Percentiles rank a stretch among this genome's conserved stretches.
Conservation (phyloP, 495 filamentous ascomycete species). For the Neurospora intermedia region DNA sequence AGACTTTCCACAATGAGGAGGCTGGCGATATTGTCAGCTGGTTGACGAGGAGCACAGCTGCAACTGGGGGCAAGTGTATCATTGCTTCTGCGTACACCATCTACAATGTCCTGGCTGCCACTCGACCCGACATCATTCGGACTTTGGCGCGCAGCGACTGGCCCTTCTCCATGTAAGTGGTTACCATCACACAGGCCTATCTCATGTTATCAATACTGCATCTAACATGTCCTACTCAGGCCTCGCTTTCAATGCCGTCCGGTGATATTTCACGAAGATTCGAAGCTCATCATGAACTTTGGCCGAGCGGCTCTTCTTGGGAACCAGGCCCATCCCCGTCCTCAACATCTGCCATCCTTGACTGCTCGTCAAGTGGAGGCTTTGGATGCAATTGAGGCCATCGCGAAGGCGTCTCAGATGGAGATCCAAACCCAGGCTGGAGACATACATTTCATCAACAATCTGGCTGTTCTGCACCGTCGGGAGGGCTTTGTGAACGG, state of each 20-base stretch:
- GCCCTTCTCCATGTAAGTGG: slow-evolving; percentile 50
- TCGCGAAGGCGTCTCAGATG: slow-evolving; percentile 45
- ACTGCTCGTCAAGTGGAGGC: slow-evolving; percentile 50
- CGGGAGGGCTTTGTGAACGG: slow-evolving; percentile 50
- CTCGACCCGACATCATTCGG: slow-evolving; percentile 51
- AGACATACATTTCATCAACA: slow-evolving; percentile 69
- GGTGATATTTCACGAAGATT: slow-evolving; percentile 45
- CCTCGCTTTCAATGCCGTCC: slow-evolving; percentile 44
- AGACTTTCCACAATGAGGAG: slow-evolving; percentile 68
- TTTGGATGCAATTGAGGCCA: slow-evolving; percentile 50
- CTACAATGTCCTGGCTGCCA: slow-evolving; percentile 54
- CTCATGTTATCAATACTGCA: background rate
- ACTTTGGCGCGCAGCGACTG: slow-evolving; percentile 47
- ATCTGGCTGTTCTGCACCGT: slow-evolving; percentile 58
- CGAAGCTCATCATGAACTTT: slow-evolving; percentile 49
- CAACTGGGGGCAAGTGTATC: slow-evolving; percentile 47
- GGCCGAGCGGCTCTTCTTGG: slow-evolving; percentile 49
- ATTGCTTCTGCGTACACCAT: slow-evolving; percentile 49
- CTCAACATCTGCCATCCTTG: slow-evolving; percentile 42
- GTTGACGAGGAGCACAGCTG: slow-evolving; percentile 44
- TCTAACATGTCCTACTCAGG: slow-evolving; percentile 18
- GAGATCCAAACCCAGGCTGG: slow-evolving; percentile 46
- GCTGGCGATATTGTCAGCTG: slow-evolving; percentile 58
- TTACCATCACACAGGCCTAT: background rate
- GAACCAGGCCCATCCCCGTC: slow-evolving; percentile 43